Percentiles rank a stretch among this genome's conserved stretches.
phyloP scores from a whole-genome alignment of 2,329 filamentous ascomycete species.

The Orbilia brochopaga region DNA sequence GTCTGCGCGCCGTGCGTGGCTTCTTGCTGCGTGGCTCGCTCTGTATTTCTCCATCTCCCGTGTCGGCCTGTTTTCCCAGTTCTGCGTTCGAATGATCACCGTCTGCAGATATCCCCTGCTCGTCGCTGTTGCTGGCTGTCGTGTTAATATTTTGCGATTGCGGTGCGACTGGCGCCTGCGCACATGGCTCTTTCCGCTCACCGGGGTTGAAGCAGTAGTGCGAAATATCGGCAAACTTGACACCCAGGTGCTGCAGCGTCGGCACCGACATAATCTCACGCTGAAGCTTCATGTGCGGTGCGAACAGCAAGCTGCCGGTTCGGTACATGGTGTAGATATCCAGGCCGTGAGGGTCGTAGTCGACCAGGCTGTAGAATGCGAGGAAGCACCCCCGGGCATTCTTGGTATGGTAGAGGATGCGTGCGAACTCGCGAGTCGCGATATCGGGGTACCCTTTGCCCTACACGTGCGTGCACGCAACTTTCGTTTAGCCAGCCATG shows the following conservation, averaged over 20 bases:
- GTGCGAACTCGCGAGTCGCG: conserved; percentile 70
- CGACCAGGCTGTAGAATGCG: conserved; percentile 70
- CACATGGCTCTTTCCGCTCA: conserved; percentile 1
- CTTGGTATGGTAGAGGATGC: conserved; percentile 61
- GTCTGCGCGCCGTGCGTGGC: not conserved
- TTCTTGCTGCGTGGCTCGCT: conserved; percentile 5
- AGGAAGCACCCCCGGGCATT: conserved; percentile 60
- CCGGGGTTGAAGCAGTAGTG: conserved; percentile 15
- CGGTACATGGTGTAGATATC: conserved; percentile 77
- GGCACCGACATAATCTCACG: conserved; percentile 39
- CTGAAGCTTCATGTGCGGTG: conserved; percentile 38
- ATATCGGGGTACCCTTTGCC: conserved; percentile 84
- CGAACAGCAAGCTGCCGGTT: conserved; percentile 71
- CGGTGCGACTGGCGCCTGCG: no score
- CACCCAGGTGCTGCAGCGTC: conserved; percentile 23
- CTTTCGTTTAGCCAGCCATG: no score
- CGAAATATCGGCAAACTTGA: conserved; percentile 43
- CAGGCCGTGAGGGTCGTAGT: conserved; percentile 78
- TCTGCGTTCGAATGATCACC: not conserved
- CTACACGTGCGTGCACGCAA: conserved; percentile 59
- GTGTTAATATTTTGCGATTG: not conserved
- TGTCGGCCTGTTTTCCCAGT: conserved; percentile 19
- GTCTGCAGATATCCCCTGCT: not conserved
- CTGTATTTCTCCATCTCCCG: conserved; percentile 12
- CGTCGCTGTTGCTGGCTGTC: not conserved